Percentiles rank a stretch among this genome's conserved stretches.
Conservation (phyloP, 179 eudicot genomes). For the Corrigiola litoralis region DNA sequence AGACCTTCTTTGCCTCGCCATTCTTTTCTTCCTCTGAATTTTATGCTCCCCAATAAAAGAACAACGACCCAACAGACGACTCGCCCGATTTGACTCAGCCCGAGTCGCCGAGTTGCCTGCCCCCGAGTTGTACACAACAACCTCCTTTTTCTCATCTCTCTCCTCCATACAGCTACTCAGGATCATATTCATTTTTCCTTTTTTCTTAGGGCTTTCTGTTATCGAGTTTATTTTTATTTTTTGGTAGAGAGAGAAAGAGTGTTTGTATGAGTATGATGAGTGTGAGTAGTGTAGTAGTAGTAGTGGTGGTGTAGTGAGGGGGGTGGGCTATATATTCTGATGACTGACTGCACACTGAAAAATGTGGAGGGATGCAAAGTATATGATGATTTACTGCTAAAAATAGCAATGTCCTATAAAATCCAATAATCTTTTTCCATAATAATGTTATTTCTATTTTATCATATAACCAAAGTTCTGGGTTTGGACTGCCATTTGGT, state of each 20-base stretch:
- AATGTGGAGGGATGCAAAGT: conserved; percentile 15
- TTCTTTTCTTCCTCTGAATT: conserved; percentile 50
- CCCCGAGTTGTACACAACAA: conserved; percentile 3
- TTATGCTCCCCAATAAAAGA: conserved; percentile 24
- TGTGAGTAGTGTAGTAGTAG: neutral
- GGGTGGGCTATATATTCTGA: too few relatives aligned
- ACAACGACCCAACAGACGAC: conserved; percentile 5
- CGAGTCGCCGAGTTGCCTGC: conserved; percentile 1
- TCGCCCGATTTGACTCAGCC: conserved; percentile 10
- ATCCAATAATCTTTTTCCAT: neutral
- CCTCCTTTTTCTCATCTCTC: conserved; percentile 28
- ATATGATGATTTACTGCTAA: conserved; percentile 24
- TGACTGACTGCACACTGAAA: conserved; percentile 17
- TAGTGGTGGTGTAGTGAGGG: too few relatives aligned
- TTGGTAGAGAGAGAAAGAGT: conserved; percentile 1
- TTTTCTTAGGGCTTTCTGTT: neutral
- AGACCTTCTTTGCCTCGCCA: conserved; percentile 41
- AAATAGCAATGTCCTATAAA: conserved; percentile 29
- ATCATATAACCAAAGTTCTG: conserved; percentile 9
- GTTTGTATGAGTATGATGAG: neutral
- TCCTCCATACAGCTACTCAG: conserved; percentile 7
- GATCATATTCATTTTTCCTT: conserved; percentile 5
- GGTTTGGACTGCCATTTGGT: conserved; percentile 17
- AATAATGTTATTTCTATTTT: neutral
- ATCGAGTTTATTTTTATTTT: neutral